These are phyloP conservation scores for Phycomyces blakesleeanus DNA, from an alignment of 192 early-diverging fungal species.

Conservation along the genomic window DNA sequence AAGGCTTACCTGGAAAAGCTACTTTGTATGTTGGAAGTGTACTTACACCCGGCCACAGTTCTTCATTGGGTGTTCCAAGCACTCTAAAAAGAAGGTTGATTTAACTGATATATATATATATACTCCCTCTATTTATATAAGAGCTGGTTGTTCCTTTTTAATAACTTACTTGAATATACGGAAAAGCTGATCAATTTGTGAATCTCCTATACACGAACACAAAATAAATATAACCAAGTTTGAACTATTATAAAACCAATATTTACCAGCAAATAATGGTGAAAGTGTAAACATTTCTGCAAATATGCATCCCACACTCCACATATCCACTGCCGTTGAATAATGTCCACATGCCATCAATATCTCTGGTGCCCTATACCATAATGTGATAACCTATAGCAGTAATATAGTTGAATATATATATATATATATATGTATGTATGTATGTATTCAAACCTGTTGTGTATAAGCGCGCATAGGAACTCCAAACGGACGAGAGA, in stretches of 20 bases:
- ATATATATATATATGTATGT: no score
- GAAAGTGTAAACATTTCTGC: slow-evolving; percentile 82
- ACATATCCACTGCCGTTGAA: slow-evolving; percentile 94
- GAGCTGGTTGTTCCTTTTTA: background rate
- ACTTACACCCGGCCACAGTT: slow-evolving; percentile 55
- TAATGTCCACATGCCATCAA: slow-evolving; percentile 88
- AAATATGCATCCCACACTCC: slow-evolving; percentile 97
- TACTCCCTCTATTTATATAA: background rate
- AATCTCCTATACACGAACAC: slow-evolving; percentile 38
- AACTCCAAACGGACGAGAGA: slow-evolving; percentile 88
- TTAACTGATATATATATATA: background rate
- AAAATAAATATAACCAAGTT: background rate
- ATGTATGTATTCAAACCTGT: slow-evolving; percentile 60
- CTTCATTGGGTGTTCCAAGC: slow-evolving; percentile 72
- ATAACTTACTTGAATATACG: slow-evolving; percentile 43
- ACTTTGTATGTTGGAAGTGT: slow-evolving; percentile 44
- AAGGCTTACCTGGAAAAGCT: slow-evolving; percentile 47
- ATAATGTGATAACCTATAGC: slow-evolving; percentile 78
- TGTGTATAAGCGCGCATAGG: slow-evolving; percentile 93
- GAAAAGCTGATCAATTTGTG: slow-evolving; percentile 60
- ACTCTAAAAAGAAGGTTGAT: slow-evolving; percentile 21
- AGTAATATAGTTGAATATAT: no score
- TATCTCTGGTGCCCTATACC: slow-evolving; percentile 96
- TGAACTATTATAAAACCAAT: background rate
- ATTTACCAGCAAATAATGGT: slow-evolving; percentile 83